Evolutionary conservation across 2,329 filamentous ascomycete genomes (phyloP).

Genomic region (Fusarium ramigenum): DNA sequence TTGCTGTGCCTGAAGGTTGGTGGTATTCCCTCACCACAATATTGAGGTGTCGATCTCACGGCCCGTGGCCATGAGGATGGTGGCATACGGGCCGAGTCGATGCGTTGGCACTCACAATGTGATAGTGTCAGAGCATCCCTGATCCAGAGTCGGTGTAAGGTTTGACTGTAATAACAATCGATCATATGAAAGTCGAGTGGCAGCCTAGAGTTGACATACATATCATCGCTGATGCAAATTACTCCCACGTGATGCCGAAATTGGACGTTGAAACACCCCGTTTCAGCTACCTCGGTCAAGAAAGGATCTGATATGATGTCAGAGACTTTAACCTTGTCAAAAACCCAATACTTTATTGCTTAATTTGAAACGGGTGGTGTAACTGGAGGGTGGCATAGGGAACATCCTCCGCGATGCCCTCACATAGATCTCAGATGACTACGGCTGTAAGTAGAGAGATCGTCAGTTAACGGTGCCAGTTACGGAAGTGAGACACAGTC

Average conservation of each 20-base stretch:
- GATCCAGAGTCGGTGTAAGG: not conserved
- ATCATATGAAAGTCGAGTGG: not conserved
- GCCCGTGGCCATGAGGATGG: constrained; percentile 17
- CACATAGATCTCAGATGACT: constrained; percentile 9
- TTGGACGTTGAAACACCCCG: not conserved
- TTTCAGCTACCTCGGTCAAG: constrained; percentile 4
- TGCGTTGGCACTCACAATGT: constrained; percentile 28
- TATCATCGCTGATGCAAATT: not conserved
- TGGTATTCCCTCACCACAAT: constrained; percentile 12
- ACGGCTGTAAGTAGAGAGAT: not conserved
- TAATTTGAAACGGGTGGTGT: constrained; percentile 11
- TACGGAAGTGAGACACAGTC: not conserved
- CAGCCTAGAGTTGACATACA: constrained; percentile 11
- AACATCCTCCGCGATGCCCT: not conserved
- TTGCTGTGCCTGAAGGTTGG: constrained; percentile 19
- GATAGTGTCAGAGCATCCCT: constrained; percentile 7
- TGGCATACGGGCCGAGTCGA: constrained; percentile 19
- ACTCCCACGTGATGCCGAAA: constrained; percentile 19
- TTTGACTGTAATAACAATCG: not conserved
- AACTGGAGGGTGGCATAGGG: not conserved
- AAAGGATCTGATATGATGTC: constrained; percentile 21
- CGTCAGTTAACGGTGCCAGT: constrained; percentile 3
- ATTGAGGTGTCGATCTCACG: constrained; percentile 28
- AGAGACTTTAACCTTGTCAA: constrained; percentile 1
- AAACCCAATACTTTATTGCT: not conserved